Conservation (phyloP, 2,329 filamentous ascomycete species). For the Hymenoscyphus occultus region DNA sequence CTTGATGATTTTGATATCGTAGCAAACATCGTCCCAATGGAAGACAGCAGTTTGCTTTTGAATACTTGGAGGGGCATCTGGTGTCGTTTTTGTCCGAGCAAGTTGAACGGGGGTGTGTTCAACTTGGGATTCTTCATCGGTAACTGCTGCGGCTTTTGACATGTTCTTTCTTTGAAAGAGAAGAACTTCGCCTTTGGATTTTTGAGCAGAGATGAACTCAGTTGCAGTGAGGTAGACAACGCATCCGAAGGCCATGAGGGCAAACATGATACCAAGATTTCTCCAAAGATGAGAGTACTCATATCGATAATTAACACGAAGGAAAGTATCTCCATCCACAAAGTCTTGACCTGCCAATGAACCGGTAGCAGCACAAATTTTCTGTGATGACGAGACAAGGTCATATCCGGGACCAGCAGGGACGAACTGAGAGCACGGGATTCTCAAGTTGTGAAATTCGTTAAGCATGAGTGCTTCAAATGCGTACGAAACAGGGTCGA, state of each 20-base stretch:
- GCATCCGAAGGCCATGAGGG: constrained; percentile 61
- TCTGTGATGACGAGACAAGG: constrained; percentile 18
- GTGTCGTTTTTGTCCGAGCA: constrained; percentile 34
- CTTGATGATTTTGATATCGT: constrained; percentile 71
- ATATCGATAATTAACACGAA: constrained; percentile 56
- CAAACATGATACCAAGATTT: constrained; percentile 68
- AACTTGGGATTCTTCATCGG: constrained; percentile 25
- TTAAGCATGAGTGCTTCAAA: constrained; percentile 83
- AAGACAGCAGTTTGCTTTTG: constrained; percentile 51
- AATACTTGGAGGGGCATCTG: constrained; percentile 29
- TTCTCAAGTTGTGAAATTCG: constrained; percentile 56
- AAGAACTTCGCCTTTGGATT: constrained; percentile 74
- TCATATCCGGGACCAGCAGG: constrained; percentile 26
- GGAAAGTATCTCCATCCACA: constrained; percentile 58
- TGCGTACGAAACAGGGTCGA: constrained; percentile 60
- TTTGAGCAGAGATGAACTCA: constrained; percentile 61
- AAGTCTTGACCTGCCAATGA: constrained; percentile 48
- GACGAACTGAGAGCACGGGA: constrained; percentile 28
- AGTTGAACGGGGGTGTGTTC: constrained; percentile 40
- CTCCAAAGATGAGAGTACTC: constrained; percentile 57
- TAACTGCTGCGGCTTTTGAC: constrained; percentile 15
- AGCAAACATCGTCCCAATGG: constrained; percentile 49
- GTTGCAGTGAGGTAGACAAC: constrained; percentile 60
- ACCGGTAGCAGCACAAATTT: constrained; percentile 58
- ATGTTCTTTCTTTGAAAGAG: constrained; percentile 70